phyloP scores from a whole-genome alignment of 2,329 filamentous ascomycete species.

The Pseudocercospora fijiensis region DNA sequence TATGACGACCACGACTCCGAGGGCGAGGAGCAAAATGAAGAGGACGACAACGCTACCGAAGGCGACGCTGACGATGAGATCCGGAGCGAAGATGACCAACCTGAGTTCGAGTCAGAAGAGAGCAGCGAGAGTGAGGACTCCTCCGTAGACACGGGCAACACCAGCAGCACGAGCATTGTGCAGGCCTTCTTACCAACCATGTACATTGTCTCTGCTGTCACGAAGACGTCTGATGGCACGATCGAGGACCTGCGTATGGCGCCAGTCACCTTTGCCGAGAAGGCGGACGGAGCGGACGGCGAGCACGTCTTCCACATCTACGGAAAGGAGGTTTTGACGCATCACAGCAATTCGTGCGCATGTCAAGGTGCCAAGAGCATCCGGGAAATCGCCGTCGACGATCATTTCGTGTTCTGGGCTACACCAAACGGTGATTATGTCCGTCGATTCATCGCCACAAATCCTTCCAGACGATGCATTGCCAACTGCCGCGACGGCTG shows the following conservation, averaged over 20 bases:
- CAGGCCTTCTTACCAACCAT: constrained; percentile 11
- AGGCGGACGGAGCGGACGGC: constrained; percentile 1
- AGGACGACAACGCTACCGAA: constrained; percentile 16
- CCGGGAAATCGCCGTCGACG: constrained; percentile 15
- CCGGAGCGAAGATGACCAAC: constrained; percentile 1
- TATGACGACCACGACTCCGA: constrained; percentile 12
- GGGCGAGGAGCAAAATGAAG: constrained; percentile 1
- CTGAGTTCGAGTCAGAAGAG: not conserved
- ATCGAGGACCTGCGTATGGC: constrained; percentile 22
- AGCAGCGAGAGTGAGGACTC: not conserved
- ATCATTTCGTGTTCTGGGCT: constrained; percentile 14
- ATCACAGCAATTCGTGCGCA: not conserved
- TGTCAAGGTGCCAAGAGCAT: constrained; percentile 18
- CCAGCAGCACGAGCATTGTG: constrained; percentile 8
- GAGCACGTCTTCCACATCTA: constrained; percentile 29
- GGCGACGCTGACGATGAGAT: constrained; percentile 2
- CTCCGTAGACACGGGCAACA: constrained; percentile 6
- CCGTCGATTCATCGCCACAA: constrained; percentile 18
- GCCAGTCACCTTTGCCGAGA: constrained; percentile 17
- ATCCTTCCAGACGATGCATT: constrained; percentile 18
- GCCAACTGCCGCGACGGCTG: constrained; percentile 27
- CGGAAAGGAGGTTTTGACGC: constrained; percentile 21
- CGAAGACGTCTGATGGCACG: constrained; percentile 12
- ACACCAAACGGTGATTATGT: constrained; percentile 27
- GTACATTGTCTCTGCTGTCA: constrained; percentile 20